Percentiles rank a stretch among this genome's conserved stretches.
Conservation (phyloP, 371 early-diverging fungal genomes). For the Mucor ambiguus region DNA sequence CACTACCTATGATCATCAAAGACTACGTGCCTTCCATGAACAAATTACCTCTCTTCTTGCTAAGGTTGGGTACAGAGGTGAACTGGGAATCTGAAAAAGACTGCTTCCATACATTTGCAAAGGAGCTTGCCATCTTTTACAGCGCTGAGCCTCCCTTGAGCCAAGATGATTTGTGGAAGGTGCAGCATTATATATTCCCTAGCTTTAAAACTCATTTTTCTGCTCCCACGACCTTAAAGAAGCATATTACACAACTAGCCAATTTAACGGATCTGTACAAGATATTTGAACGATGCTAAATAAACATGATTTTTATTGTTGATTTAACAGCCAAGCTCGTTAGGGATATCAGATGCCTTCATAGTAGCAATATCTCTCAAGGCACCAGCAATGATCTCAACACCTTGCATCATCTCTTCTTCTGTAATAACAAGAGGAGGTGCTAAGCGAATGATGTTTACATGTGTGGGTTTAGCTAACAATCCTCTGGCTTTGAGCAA, state of each 20-base stretch:
- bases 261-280: conserved; percentile 89
- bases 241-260: conserved; percentile 69
- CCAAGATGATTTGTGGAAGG: conserved; percentile 55
- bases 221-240: conserved; percentile 58
- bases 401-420: conserved; percentile 81
- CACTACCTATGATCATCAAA: conserved; percentile 78
- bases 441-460: conserved; percentile 95
- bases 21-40: conserved; percentile 81
- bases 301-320: background rate
- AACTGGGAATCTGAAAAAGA: conserved; percentile 82
- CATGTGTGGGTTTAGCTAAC: conserved; percentile 98
- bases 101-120: conserved; percentile 75
- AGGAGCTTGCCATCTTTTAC: conserved; percentile 81
- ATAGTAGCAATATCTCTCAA: conserved; percentile 68
- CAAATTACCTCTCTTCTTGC: conserved; percentile 83
- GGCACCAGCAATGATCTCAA: conserved; percentile 79
- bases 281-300: conserved; percentile 89
- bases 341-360: conserved; percentile 56
- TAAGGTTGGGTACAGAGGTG: conserved; percentile 80
- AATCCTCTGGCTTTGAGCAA: conserved; percentile 90
- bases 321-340: conserved; percentile 28
- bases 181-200: conserved; percentile 82
- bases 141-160: conserved; percentile 60
- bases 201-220: conserved; percentile 68
- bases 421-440: conserved; percentile 95